Conservation (phyloP, 1,284 basidiomycete genomes). For the Ustilago nuda region DNA sequence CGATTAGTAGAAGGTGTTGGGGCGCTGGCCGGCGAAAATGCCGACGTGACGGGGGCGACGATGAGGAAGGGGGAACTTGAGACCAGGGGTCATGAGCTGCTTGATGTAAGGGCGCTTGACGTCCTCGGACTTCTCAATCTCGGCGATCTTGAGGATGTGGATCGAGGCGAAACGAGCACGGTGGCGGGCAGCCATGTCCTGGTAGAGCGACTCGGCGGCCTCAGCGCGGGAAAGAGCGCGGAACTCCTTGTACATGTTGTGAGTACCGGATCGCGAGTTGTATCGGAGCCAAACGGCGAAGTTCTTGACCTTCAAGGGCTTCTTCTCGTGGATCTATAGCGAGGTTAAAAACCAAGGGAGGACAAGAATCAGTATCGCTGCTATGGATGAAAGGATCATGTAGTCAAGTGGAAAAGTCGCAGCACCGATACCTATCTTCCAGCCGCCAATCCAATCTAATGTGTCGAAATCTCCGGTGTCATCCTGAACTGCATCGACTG, state of each 20-base stretch:
- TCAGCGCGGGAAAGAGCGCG: slow-evolving; percentile 93
- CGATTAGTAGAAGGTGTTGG: slow-evolving; percentile 71
- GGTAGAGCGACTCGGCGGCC: slow-evolving; percentile 96
- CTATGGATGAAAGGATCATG: not conserved
- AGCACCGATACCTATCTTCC: not conserved
- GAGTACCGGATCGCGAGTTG: slow-evolving; percentile 72
- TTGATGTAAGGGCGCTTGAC: slow-evolving; percentile 90
- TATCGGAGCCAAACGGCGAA: slow-evolving; percentile 99
- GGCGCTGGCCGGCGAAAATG: slow-evolving; percentile 70
- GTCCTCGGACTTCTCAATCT: slow-evolving; percentile 91
- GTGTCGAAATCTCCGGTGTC: not conserved
- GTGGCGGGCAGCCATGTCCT: slow-evolving; percentile 99
- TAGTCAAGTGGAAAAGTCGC: not conserved
- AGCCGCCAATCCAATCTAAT: not conserved
- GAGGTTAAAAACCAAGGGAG: not conserved
- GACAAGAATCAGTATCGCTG: slow-evolving; percentile 19
- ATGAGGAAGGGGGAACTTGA: slow-evolving; percentile 99
- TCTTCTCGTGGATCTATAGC: slow-evolving; percentile 78
- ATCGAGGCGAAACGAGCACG: slow-evolving; percentile 99
- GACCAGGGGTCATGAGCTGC: slow-evolving; percentile 87
- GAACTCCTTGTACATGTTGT: slow-evolving; percentile 84
- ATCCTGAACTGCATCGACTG: not conserved
- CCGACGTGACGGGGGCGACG: slow-evolving; percentile 73
- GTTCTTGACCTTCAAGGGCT: slow-evolving; percentile 98
- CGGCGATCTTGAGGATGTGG: slow-evolving; percentile 92